A percentile compares a stretch with the other conserved stretches of the same genome.
These are phyloP conservation scores for Phascolomyces articulosus DNA, from an alignment of 371 early-diverging fungal species.

Conservation along the genomic window DNA sequence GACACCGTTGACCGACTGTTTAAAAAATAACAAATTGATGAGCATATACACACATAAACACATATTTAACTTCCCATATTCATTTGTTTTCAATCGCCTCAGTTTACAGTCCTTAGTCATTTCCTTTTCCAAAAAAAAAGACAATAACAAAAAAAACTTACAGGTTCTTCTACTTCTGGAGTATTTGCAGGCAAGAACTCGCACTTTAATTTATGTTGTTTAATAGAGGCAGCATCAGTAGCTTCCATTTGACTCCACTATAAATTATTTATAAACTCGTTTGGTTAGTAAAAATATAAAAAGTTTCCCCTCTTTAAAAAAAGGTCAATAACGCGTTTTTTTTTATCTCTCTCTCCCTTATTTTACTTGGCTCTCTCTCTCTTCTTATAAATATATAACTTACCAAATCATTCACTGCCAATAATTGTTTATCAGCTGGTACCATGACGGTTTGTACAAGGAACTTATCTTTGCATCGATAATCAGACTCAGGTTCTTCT, in stretches of 20 bases:
- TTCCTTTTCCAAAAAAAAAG: too few relatives aligned
- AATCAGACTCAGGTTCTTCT: constrained; percentile 71
- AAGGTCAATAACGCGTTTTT: too few relatives aligned
- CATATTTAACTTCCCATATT: too few relatives aligned
- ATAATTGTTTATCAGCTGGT: background rate
- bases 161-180: background rate
- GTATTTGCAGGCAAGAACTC: constrained; percentile 29
- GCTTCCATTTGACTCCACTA: constrained; percentile 62
- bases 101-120: too few relatives aligned
- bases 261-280: background rate
- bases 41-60: too few relatives aligned
- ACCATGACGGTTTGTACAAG: constrained; percentile 82
- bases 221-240: constrained; percentile 44
- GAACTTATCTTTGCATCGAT: constrained; percentile 94
- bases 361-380: too few relatives aligned
- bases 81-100: too few relatives aligned
- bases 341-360: background rate
- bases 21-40: too few relatives aligned
- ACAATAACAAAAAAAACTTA: too few relatives aligned
- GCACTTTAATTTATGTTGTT: constrained; percentile 64
- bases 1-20: too few relatives aligned
- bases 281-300: background rate
- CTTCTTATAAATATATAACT: too few relatives aligned
- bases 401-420: constrained; percentile 4
- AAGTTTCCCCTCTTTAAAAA: background rate